phyloP scores from a whole-genome alignment of 495 filamentous ascomycete genomes.

The Aspergillus panamensis region DNA sequence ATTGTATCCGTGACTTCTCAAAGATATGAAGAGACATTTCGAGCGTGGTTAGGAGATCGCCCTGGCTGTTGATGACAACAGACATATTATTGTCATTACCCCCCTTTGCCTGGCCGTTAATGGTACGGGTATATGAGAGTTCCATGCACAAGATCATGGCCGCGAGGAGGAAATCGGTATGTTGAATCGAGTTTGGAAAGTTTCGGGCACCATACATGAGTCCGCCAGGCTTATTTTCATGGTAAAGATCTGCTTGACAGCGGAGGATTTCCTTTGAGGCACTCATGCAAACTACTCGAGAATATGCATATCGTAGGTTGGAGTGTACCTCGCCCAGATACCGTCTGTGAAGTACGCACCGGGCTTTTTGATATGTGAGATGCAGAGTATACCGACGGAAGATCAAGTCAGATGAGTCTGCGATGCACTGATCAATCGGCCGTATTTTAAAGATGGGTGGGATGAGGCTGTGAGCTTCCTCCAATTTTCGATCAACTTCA shows the following conservation, averaged over 20 bases:
- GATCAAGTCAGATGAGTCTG: conserved; percentile 72
- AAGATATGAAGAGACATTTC: conserved; percentile 70
- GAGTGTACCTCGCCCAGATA: conserved; percentile 68
- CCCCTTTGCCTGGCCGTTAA: not conserved
- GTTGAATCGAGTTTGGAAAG: conserved; percentile 75
- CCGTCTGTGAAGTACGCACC: conserved; percentile 79
- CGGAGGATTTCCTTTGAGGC: conserved; percentile 72
- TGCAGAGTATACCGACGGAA: conserved; percentile 80
- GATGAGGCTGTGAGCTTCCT: conserved; percentile 61
- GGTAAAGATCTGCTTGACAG: conserved; percentile 71
- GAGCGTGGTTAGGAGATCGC: conserved; percentile 64
- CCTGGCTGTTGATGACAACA: conserved; percentile 49
- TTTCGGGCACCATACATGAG: conserved; percentile 67
- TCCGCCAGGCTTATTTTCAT: conserved; percentile 70
- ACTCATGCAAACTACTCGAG: conserved; percentile 75
- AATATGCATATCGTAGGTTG: conserved; percentile 72
- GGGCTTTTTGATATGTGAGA: conserved; percentile 75
- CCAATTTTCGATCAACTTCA: conserved; percentile 67
- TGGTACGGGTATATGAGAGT: conserved; percentile 39
- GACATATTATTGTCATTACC: conserved; percentile 10
- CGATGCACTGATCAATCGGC: conserved; percentile 65
- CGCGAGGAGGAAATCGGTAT: conserved; percentile 78
- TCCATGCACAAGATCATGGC: conserved; percentile 87
- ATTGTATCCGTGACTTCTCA: conserved; percentile 60
- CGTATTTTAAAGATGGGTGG: conserved; percentile 68